A percentile compares a stretch with the other conserved stretches of the same genome.
Conservation (phyloP, 176 grass and related monocot genomes). For the Alopecurus myosuroides region DNA sequence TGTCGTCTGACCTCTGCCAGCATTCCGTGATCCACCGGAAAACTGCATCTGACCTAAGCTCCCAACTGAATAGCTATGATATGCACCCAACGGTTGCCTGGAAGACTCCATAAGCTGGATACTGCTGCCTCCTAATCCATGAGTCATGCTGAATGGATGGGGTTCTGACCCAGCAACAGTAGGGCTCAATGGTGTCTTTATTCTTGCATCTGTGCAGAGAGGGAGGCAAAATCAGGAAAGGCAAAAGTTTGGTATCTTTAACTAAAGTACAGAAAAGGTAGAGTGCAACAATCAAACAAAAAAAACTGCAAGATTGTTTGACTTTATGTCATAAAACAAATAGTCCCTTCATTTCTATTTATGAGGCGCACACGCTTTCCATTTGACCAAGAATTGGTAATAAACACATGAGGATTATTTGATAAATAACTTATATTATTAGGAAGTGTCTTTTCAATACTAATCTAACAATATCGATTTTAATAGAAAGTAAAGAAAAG, state of each 20-base stretch:
- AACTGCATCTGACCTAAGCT: slow-evolving; percentile 96
- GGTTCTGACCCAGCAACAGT: slow-evolving; percentile 73
- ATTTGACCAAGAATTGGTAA: too few species aligned
- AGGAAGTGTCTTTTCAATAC: too few species aligned
- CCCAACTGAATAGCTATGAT: slow-evolving; percentile 93
- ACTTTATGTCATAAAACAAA: neutral
- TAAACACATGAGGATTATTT: too few species aligned
- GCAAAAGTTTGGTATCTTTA: neutral
- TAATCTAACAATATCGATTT: too few species aligned
- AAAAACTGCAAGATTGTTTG: neutral
- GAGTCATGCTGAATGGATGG: slow-evolving; percentile 73
- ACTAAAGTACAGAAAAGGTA: neutral
- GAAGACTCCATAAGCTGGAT: slow-evolving; percentile 79
- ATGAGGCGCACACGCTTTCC: too few species aligned
- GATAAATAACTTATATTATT: too few species aligned
- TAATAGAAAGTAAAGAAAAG: neutral
- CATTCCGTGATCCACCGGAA: slow-evolving; percentile 56
- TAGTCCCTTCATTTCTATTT: too few species aligned
- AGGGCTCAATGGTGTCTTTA: slow-evolving; percentile 88
- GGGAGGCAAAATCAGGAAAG: slow-evolving; percentile 1
- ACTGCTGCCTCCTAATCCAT: slow-evolving; percentile 66
- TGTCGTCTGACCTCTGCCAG: slow-evolving; percentile 73
- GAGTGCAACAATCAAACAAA: neutral
- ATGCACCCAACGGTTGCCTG: slow-evolving; percentile 50
- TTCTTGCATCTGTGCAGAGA: slow-evolving; percentile 54